Evolutionary conservation across 2,329 filamentous ascomycete species (phyloP).

Genomic region (Colletotrichum musicola): DNA sequence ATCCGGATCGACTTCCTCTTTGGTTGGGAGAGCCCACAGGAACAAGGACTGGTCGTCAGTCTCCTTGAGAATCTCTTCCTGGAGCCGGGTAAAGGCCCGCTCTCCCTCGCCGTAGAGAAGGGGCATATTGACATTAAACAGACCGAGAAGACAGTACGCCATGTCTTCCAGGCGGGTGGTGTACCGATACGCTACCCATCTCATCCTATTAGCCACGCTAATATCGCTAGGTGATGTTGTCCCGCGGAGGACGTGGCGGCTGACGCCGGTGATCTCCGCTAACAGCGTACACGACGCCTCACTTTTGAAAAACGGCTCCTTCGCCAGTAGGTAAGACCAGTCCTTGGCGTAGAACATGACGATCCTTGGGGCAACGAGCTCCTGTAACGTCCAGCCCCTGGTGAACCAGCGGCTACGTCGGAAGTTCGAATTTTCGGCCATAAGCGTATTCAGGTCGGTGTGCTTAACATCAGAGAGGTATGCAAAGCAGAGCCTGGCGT

Average conservation of each 20-base stretch:
- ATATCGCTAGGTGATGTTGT: constrained; percentile 28
- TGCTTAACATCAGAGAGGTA: constrained; percentile 35
- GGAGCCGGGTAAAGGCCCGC: constrained; percentile 41
- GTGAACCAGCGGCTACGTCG: constrained; percentile 21
- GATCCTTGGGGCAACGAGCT: constrained; percentile 7
- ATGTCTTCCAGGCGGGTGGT: constrained; percentile 43
- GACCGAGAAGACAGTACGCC: constrained; percentile 46
- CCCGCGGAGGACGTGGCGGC: constrained; percentile 2
- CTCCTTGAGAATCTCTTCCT: constrained; percentile 29
- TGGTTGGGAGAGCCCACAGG: not conserved
- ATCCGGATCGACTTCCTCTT: not conserved
- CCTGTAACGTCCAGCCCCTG: constrained; percentile 18
- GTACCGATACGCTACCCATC: constrained; percentile 43
- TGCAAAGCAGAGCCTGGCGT: constrained; percentile 40
- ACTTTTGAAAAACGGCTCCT: not conserved
- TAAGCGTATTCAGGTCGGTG: too few relatives aligned
- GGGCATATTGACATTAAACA: constrained; percentile 47
- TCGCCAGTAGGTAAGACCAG: constrained; percentile 13
- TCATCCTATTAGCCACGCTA: constrained; percentile 45
- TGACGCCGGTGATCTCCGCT: constrained; percentile 8
- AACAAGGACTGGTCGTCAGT: constrained; percentile 31
- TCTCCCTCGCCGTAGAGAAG: constrained; percentile 45
- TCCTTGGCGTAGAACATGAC: constrained; percentile 18
- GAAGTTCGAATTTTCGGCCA: not conserved
- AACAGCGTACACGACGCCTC: not conserved